phyloP scores from a whole-genome alignment of 148 eudicot species.

The Fagopyrum homotropicum region DNA sequence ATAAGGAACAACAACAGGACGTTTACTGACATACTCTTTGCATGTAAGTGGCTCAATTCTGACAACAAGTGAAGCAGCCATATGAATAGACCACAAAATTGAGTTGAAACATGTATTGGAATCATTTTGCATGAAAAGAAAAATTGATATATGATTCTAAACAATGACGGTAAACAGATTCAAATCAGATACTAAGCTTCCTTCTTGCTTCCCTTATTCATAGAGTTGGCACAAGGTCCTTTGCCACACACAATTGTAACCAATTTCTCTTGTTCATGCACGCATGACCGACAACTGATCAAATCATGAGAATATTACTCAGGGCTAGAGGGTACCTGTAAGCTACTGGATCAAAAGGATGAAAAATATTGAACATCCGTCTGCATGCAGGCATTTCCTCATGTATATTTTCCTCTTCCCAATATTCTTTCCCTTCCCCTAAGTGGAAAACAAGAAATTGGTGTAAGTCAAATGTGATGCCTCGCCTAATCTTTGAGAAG shows the following conservation, averaged over 20 bases:
- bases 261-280: not conserved
- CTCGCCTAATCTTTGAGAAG: not conserved
- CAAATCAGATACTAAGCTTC: not conserved
- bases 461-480: not conserved
- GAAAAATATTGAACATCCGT: conserved; percentile 91
- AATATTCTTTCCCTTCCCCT: conserved; percentile 81
- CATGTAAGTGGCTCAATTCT: conserved; percentile 91
- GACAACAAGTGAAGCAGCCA: conserved; percentile 19
- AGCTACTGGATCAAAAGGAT: conserved; percentile 99
- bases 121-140: not conserved
- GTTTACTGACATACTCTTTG: conserved; percentile 61
- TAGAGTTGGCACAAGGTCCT: not conserved
- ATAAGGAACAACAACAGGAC: conserved; percentile 86
- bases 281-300: not conserved
- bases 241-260: not conserved
- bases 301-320: not conserved
- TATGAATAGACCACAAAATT: not conserved
- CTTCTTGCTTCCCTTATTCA: not conserved
- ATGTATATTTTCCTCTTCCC: conserved; percentile 73
- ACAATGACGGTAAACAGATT: not conserved
- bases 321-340: conserved; percentile 47
- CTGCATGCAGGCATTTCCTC: conserved; percentile 96
- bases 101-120: not conserved
- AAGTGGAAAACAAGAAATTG: conserved; percentile 14
- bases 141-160: not conserved